Percentiles rank a stretch among this genome's conserved stretches.
Evolutionary conservation across 352 stramenopile species (phyloP).

Genomic region (Pythium aristosporum): DNA sequence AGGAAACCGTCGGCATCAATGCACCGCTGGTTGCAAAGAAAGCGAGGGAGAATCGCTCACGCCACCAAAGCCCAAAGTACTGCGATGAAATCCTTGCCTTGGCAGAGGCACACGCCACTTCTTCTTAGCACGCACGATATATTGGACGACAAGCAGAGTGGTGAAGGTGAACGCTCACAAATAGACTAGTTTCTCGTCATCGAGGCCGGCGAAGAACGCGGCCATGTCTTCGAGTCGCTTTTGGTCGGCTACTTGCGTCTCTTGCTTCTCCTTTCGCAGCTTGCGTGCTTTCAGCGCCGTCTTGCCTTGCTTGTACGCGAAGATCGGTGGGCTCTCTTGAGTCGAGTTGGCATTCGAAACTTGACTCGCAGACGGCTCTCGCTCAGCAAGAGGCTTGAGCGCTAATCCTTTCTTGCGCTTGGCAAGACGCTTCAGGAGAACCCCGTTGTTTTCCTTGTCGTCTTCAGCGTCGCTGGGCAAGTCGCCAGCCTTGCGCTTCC

Average conservation of each 20-base stretch:
- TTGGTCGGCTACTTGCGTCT: conserved; percentile 40
- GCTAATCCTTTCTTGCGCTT: not conserved
- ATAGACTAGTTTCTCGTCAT: conserved; percentile 53
- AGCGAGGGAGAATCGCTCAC: conserved; percentile 65
- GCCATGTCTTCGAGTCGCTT: conserved; percentile 59
- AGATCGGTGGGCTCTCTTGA: conserved; percentile 53
- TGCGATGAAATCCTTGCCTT: conserved; percentile 68
- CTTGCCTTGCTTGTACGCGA: conserved; percentile 46
- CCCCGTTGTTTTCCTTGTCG: conserved; percentile 25
- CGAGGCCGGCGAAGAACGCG: conserved; percentile 59
- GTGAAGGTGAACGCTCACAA: conserved; percentile 20
- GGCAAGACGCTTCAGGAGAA: not conserved
- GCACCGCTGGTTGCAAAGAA: conserved; percentile 62
- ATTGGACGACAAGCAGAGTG: not conserved
- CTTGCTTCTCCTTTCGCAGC: conserved; percentile 25
- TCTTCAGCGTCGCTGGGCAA: not conserved
- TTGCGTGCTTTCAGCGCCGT: conserved; percentile 41
- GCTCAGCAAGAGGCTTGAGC: not conserved
- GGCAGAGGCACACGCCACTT: conserved; percentile 28
- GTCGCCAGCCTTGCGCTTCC: conserved; percentile 2
- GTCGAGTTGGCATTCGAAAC: conserved; percentile 8
- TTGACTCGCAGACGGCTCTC: not conserved
- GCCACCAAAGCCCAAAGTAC: conserved; percentile 68
- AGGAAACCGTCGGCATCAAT: conserved; percentile 64
- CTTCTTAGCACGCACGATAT: not conserved